These are phyloP conservation scores for Fusarium palustre DNA, from an alignment of 2,329 filamentous ascomycete genomes.

Conservation along the genomic window DNA sequence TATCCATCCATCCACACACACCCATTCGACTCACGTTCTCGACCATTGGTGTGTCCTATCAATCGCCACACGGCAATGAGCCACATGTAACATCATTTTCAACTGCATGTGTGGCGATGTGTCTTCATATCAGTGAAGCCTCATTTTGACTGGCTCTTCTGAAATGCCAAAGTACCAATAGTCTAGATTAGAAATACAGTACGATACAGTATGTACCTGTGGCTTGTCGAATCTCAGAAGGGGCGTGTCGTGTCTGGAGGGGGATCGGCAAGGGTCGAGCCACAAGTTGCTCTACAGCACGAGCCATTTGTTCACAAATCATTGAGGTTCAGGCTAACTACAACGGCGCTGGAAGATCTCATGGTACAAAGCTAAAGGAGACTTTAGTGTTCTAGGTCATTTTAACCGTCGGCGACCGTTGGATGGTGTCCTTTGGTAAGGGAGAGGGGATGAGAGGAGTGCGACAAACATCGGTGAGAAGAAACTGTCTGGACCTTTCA, in stretches of 20 bases:
- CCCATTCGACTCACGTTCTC: constrained; percentile 1
- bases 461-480: constrained; percentile 31
- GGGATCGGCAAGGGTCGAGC: constrained; percentile 45
- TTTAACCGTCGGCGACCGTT: constrained; percentile 15
- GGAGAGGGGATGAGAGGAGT: constrained; percentile 9
- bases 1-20: neutral
- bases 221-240: neutral
- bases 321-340: constrained; percentile 6
- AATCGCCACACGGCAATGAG: constrained; percentile 38
- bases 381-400: constrained; percentile 11
- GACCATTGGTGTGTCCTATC: constrained; percentile 23
- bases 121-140: constrained; percentile 2
- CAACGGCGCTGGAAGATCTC: constrained; percentile 13
- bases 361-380: constrained; percentile 27
- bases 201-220: constrained; percentile 4
- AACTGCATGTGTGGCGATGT: constrained; percentile 29
- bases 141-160: constrained; percentile 34
- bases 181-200: neutral
- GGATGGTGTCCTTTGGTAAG: neutral
- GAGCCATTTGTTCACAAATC: constrained; percentile 19
- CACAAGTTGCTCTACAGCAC: constrained; percentile 45
- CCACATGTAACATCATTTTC: constrained; percentile 33
- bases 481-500: neutral
- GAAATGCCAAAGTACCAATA: neutral
- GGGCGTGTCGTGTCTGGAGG: constrained; percentile 38